Conservation (phyloP, 192 early-diverging fungal species). For the Entomortierella beljakovae region DNA sequence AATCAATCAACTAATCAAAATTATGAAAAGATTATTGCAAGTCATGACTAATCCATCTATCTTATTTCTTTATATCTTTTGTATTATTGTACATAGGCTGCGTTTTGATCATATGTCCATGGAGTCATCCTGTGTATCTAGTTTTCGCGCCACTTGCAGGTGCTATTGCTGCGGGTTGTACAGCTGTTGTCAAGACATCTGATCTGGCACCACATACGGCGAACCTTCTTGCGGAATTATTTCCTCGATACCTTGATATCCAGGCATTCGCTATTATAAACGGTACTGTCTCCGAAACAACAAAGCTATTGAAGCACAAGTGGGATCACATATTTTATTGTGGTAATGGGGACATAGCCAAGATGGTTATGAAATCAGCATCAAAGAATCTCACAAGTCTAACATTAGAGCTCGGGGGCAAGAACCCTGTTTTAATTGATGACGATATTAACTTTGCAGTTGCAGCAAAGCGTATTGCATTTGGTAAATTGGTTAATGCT, state of each 20-base stretch:
- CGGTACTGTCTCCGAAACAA: slow-evolving; percentile 82
- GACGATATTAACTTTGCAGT: slow-evolving; percentile 73
- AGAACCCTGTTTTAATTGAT: slow-evolving; percentile 78
- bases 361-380: slow-evolving; percentile 87
- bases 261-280: slow-evolving; percentile 75
- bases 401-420: slow-evolving; percentile 95
- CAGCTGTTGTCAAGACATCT: slow-evolving; percentile 83
- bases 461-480: slow-evolving; percentile 82
- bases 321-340: slow-evolving; percentile 96
- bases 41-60: not conserved
- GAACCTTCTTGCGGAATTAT: slow-evolving; percentile 66
- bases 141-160: slow-evolving; percentile 78
- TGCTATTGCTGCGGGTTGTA: slow-evolving; percentile 92
- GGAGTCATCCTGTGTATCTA: slow-evolving; percentile 73
- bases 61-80: not conserved
- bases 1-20: slow-evolving; percentile 65
- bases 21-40: not conserved
- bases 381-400: slow-evolving; percentile 86
- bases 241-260: slow-evolving; percentile 84
- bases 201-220: slow-evolving; percentile 81
- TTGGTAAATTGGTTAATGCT: slow-evolving; percentile 88
- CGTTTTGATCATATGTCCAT: slow-evolving; percentile 57
- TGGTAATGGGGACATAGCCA: slow-evolving; percentile 84
- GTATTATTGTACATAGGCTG: not conserved
- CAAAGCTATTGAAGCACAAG: slow-evolving; percentile 73